A percentile compares a stretch with the other conserved stretches of the same genome.
Conservation (phyloP, 306 rosid genomes). For the Cucurbita argyrosperma region DNA sequence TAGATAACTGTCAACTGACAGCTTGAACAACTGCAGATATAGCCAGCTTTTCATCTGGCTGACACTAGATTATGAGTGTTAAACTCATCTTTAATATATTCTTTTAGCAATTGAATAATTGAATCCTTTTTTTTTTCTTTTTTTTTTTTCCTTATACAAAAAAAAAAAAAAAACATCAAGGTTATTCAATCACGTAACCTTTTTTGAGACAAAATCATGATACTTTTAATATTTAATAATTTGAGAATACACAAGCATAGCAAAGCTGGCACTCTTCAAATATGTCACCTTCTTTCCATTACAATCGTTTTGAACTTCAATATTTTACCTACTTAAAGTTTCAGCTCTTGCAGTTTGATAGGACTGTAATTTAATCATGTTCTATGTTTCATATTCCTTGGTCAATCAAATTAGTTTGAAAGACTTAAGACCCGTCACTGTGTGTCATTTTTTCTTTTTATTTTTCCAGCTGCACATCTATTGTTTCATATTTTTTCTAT, state of each 20-base stretch:
- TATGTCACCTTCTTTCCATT: not conserved
- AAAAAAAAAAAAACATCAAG: not conserved
- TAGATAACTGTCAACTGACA: not conserved
- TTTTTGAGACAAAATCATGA: not conserved
- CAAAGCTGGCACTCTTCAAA: not conserved
- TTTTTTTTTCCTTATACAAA: too few relatives aligned
- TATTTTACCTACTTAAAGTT: not conserved
- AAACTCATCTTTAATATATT: not conserved
- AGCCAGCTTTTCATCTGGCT: not conserved
- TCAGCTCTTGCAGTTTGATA: not conserved
- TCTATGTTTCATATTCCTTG: not conserved
- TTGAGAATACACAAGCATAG: not conserved
- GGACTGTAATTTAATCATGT: not conserved
- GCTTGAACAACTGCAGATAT: not conserved
- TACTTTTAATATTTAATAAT: not conserved
- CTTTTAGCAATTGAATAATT: not conserved
- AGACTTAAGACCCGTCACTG: not conserved
- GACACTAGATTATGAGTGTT: not conserved
- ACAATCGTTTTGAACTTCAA: not conserved
- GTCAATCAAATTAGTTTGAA: not conserved
- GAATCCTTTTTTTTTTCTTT: not conserved
- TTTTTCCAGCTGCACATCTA: not conserved
- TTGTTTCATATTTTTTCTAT: not conserved
- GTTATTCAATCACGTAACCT: not conserved
- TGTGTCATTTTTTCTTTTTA: not conserved